Evolutionary conservation across 495 filamentous ascomycete genomes (phyloP).

Genomic region (Geoglossum glabrum): DNA sequence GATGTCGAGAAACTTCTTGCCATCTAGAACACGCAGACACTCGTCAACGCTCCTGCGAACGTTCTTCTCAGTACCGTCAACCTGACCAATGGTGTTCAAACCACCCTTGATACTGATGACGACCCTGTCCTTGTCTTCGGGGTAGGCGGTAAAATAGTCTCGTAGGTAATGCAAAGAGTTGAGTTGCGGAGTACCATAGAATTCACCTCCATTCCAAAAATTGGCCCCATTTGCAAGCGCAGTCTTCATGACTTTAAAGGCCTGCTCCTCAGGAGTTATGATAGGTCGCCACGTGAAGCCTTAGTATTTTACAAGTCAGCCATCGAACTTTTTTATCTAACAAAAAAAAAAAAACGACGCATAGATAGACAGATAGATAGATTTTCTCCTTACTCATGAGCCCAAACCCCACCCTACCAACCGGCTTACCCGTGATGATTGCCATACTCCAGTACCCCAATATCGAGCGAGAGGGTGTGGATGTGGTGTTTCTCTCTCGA

Average conservation of each 20-base stretch:
- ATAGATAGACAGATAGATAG: too few relatives aligned
- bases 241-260: conserved; percentile 14
- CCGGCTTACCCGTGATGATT: conserved; percentile 18
- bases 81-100: neutral
- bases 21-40: conserved; percentile 7
- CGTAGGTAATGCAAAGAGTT: conserved; percentile 32
- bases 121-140: conserved; percentile 38
- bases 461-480: too few relatives aligned
- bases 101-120: conserved; percentile 42
- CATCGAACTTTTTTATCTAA: too few relatives aligned
- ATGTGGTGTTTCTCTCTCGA: too few relatives aligned
- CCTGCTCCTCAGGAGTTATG: conserved; percentile 12
- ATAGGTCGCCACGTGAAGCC: conserved; percentile 12
- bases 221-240: conserved; percentile 16
- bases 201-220: conserved; percentile 16
- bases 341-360: too few relatives aligned
- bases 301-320: neutral
- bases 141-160: conserved; percentile 39
- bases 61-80: conserved; percentile 2
- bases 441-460: too few relatives aligned
- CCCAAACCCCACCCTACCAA: conserved; percentile 29
- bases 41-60: conserved; percentile 8
- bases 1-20: conserved; percentile 11
- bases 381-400: conserved; percentile 16
- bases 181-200: conserved; percentile 17